phyloP scores from a whole-genome alignment of 257 asterid species.

The Prunella vulgaris region DNA sequence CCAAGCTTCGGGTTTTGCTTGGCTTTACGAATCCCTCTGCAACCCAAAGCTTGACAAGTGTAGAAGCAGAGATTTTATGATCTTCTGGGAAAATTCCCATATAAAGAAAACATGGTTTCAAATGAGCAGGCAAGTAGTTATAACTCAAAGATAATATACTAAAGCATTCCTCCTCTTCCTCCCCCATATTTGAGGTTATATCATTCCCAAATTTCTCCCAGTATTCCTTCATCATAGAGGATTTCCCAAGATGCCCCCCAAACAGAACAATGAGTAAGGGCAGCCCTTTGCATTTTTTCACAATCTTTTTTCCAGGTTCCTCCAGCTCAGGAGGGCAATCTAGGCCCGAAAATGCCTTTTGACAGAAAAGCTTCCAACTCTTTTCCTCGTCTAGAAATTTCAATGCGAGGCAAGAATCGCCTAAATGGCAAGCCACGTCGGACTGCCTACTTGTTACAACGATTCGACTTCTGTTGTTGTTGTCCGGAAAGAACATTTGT shows the following conservation, averaged over 20 bases:
- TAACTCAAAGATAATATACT: background rate
- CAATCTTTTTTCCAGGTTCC: background rate
- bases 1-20: no score
- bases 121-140: no score
- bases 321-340: background rate
- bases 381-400: no score
- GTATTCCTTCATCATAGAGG: no score
- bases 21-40: conserved; percentile 8
- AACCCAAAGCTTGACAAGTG: background rate
- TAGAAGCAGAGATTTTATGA: background rate
- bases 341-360: background rate
- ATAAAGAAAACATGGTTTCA: no score
- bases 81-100: background rate
- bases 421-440: no score
- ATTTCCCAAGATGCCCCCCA: no score
- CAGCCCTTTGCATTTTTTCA: background rate
- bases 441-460: no score
- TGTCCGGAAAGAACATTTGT: no score
- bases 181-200: background rate
- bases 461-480: no score
- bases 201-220: no score
- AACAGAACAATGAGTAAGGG: conserved; percentile 7
- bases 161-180: background rate
- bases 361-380: conserved; percentile 7
- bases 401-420: no score